Evolutionary conservation across 345 rosid genomes (phyloP), one percentile per base, ranked within the genome.

Genomic region (Euphorbia pulcherrima): DNA sequence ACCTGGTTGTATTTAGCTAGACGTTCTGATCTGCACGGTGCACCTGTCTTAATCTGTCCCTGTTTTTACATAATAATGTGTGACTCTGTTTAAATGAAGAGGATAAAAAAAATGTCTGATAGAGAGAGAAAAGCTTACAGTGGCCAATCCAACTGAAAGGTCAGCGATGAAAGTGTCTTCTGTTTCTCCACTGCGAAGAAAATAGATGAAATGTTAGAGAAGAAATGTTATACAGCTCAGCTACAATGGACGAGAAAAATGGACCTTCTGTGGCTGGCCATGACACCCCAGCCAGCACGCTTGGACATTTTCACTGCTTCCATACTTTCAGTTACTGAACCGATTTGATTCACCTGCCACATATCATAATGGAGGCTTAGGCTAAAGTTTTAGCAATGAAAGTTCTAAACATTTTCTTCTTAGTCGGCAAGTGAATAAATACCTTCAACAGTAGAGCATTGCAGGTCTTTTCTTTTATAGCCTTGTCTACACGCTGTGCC

Each of bases 1-100:
- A 72, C 97, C 96, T 90, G 99, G 72, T 91, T 94, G 78, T 91
- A 94, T 48, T 94, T 94, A 6, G 97, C 97, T 54, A 94, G 91
- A 59, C 97, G 87, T 85, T 94, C 99, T 0, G 99, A 94, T 77
- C 99, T 85, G 89, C 97, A 89, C 26, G 99, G 97, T 46, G 97
- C 97, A 65, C 99, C 99, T 0, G 99, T 94, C 80, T 94, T 94
- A 63, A 94, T 94, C 73, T 94, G 99, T 48, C 96, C 97, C 97
- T 94, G 83, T n/a, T 67, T 17, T 35, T 2, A 33, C 37, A 33
- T 2, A 33, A 3, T 6, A 11, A 1, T 23, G 35, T 1, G 48
- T 41, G n/a, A n/a, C n/a, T n/a, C n/a, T n/a, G n/a, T 9, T 51
- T 21, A 23, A 62, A 47, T 3, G 16, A 2, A 33, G 0, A 21